Percentiles rank a stretch among this genome's conserved stretches.
phyloP scores from a whole-genome alignment of 352 stramenopile species.

The Phytophthora cryptogea region DNA sequence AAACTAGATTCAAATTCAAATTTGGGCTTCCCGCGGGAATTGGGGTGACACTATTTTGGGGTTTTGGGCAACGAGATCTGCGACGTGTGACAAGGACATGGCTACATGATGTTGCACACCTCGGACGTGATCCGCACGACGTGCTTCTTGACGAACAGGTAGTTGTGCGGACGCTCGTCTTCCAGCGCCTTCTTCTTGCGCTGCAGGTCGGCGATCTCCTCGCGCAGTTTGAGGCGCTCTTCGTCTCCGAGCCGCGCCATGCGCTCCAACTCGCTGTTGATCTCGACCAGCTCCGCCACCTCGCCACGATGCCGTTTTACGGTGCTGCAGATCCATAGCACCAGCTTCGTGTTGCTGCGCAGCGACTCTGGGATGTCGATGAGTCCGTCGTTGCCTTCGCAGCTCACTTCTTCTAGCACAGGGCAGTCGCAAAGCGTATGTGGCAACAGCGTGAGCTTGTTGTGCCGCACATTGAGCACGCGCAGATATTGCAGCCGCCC shows the following conservation, averaged over 20 bases:
- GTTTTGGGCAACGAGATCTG: constrained; percentile 9
- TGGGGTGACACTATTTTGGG: not conserved
- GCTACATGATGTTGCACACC: constrained; percentile 71
- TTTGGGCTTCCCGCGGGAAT: constrained; percentile 13
- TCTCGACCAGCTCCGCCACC: constrained; percentile 71
- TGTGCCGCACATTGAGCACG: constrained; percentile 70
- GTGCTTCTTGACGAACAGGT: constrained; percentile 74
- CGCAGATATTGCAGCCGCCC: constrained; percentile 56
- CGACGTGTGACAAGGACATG: constrained; percentile 37
- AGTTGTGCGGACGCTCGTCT: constrained; percentile 67
- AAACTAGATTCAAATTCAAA: constrained; percentile 10
- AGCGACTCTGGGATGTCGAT: constrained; percentile 69
- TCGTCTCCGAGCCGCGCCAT: constrained; percentile 75
- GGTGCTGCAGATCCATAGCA: constrained; percentile 82
- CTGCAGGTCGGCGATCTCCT: constrained; percentile 65
- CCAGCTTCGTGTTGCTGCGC: constrained; percentile 68
- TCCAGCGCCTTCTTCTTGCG: constrained; percentile 63
- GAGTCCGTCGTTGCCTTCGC: constrained; percentile 63
- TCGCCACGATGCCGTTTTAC: constrained; percentile 69
- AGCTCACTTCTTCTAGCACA: constrained; percentile 51
- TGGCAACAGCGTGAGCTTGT: constrained; percentile 72
- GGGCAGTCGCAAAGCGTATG: constrained; percentile 76
- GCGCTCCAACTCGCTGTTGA: constrained; percentile 76
- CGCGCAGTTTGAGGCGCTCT: constrained; percentile 69
- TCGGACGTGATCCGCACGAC: constrained; percentile 54